Conservation (phyloP, 768 basidiomycete genomes). For the Wakefieldia striispora region DNA sequence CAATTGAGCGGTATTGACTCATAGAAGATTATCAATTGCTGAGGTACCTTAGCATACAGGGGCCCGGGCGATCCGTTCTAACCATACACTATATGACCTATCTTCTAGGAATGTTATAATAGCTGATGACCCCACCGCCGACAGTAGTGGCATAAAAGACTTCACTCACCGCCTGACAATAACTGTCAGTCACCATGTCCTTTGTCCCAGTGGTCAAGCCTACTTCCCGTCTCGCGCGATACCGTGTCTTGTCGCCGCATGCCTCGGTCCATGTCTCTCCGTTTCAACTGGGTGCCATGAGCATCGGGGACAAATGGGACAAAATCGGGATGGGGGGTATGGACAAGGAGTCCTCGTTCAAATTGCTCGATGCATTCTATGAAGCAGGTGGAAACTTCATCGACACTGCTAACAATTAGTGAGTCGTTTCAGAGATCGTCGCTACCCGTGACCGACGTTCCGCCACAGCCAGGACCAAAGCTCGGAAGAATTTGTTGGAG, state of each 20-base stretch:
- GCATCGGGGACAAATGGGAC: conserved; percentile 42
- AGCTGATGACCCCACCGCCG: no score
- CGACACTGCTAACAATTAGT: conserved; percentile 49
- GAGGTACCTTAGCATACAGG: no score
- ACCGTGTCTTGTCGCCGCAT: conserved; percentile 38
- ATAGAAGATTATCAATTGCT: no score
- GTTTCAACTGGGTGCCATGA: conserved; percentile 46
- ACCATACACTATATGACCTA: no score
- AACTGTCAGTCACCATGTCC: not conserved
- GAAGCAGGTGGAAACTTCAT: conserved; percentile 50
- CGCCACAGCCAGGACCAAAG: conserved; percentile 46
- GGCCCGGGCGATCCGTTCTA: no score
- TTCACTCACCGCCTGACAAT: no score
- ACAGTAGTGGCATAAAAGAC: no score
- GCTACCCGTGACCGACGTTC: not conserved
- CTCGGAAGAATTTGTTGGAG: conserved; percentile 52
- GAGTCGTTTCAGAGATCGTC: conserved; percentile 1
- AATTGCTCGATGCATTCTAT: conserved; percentile 44
- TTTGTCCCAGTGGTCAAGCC: conserved; percentile 28
- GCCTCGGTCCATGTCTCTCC: conserved; percentile 49
- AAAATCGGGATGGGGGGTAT: conserved; percentile 29
- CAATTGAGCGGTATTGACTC: no score
- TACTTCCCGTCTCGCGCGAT: conserved; percentile 30
- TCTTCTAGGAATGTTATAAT: no score
- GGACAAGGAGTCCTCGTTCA: no score